Evolutionary conservation across 148 eudicot genomes (phyloP).

Genomic region (Euryodendron excelsum): DNA sequence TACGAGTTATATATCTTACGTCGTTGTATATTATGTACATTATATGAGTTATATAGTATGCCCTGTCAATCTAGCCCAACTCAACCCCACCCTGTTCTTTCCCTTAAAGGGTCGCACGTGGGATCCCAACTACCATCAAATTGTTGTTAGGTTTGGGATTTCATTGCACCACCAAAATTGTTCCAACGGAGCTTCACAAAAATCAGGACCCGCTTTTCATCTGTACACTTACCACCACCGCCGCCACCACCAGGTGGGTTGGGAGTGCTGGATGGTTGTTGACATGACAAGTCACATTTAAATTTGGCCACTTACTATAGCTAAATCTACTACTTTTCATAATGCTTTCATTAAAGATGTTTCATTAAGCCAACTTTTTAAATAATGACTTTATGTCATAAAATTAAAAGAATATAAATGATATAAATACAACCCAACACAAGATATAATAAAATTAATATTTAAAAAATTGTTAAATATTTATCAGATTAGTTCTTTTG

Average conservation of each 20-base stretch:
- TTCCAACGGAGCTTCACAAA: neutral
- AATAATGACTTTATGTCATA: neutral
- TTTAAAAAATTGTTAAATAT: no score
- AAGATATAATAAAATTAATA: no score
- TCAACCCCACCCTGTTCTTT: no score
- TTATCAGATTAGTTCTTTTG: no score
- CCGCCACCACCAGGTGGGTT: neutral
- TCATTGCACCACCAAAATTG: neutral
- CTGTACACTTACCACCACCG: neutral
- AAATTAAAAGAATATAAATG: no score
- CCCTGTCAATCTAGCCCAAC: no score
- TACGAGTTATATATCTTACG: no score
- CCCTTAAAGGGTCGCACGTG: neutral
- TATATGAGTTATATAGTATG: no score
- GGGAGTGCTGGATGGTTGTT: neutral
- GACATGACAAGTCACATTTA: neutral
- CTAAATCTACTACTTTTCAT: no score
- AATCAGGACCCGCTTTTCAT: no score
- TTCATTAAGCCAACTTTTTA: neutral
- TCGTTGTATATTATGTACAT: no score
- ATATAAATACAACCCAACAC: no score
- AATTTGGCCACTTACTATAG: neutral
- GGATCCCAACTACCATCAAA: neutral
- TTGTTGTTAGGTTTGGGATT: neutral
- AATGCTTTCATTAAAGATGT: neutral